A percentile compares a stretch with the other conserved stretches of the same genome.
phyloP scores from a whole-genome alignment of 129 eudicot species.

The Scalesia atractyloides region DNA sequence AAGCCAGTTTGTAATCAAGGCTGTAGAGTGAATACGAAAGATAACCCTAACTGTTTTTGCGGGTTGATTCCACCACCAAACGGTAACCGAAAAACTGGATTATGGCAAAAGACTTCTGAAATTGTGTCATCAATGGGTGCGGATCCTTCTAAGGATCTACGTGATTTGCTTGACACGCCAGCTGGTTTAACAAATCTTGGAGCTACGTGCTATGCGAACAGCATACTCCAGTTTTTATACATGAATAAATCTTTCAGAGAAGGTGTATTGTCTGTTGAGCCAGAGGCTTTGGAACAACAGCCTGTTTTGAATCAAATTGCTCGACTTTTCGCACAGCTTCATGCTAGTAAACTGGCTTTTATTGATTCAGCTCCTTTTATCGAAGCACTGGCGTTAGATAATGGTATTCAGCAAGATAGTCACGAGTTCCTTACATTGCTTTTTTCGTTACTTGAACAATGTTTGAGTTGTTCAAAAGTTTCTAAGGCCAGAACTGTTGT shows the following conservation, averaged over 20 bases:
- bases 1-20: constrained; percentile 84
- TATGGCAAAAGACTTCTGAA: constrained; percentile 95
- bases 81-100: constrained; percentile 89
- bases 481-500: constrained; percentile 76
- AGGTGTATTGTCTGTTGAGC: constrained; percentile 80
- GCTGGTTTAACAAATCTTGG: constrained; percentile 96
- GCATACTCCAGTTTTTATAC: constrained; percentile 89
- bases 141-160: constrained; percentile 80
- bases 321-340: constrained; percentile 84
- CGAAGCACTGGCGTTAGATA: constrained; percentile 85
- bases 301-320: constrained; percentile 92
- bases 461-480: constrained; percentile 69
- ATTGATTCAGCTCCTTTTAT: constrained; percentile 97
- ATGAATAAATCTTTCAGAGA: constrained; percentile 89
- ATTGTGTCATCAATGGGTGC: constrained; percentile 63
- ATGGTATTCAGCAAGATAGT: constrained; percentile 96
- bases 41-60: constrained; percentile 95
- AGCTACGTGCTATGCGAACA: constrained; percentile 97
- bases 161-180: constrained; percentile 62
- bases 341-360: constrained; percentile 74
- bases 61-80: constrained; percentile 85
- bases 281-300: constrained; percentile 60
- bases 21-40: constrained; percentile 89
- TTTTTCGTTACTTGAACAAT: constrained; percentile 89
- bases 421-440: constrained; percentile 96